A percentile compares a stretch with the other conserved stretches of the same genome.
Conservation (phyloP, 345 rosid genomes). For the Salix caprea region DNA sequence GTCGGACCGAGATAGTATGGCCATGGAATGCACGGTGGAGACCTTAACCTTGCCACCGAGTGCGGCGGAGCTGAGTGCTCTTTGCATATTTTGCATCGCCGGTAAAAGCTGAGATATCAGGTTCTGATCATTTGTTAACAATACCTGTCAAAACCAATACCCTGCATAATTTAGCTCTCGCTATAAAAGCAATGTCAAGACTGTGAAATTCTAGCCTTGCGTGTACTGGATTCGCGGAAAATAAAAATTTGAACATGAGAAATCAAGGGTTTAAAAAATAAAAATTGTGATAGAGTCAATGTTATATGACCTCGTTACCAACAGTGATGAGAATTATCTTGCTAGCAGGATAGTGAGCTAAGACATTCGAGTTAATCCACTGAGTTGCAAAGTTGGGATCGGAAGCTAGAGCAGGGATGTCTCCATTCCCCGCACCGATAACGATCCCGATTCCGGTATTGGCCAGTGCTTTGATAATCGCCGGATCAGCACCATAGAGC, state of each 20-base stretch:
- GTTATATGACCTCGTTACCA: constrained; percentile 53
- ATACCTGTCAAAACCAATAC: constrained; percentile 38
- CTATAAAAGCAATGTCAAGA: not conserved
- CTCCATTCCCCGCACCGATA: constrained; percentile 62
- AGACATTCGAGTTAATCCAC: constrained; percentile 66
- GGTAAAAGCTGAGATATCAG: constrained; percentile 75
- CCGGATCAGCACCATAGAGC: constrained; percentile 72
- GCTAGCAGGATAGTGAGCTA: constrained; percentile 74
- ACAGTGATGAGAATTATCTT: constrained; percentile 68
- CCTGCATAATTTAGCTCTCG: not conserved
- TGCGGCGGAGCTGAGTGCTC: constrained; percentile 60
- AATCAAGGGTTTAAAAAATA: not conserved
- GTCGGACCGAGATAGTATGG: constrained; percentile 64
- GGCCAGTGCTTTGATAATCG: constrained; percentile 61
- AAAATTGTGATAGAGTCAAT: not conserved
- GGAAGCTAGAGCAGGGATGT: constrained; percentile 67
- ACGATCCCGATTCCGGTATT: constrained; percentile 75
- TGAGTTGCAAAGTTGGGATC: constrained; percentile 57
- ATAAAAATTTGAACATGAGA: not conserved
- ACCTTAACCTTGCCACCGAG: constrained; percentile 79
- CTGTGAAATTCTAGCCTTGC: not conserved
- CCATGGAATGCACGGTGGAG: constrained; percentile 87
- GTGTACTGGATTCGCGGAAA: not conserved
- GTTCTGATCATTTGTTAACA: constrained; percentile 57
- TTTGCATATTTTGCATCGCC: constrained; percentile 75